These are phyloP conservation scores for Cardamine occulta DNA, from an alignment of 345 rosid genomes.

Conservation along the genomic window DNA sequence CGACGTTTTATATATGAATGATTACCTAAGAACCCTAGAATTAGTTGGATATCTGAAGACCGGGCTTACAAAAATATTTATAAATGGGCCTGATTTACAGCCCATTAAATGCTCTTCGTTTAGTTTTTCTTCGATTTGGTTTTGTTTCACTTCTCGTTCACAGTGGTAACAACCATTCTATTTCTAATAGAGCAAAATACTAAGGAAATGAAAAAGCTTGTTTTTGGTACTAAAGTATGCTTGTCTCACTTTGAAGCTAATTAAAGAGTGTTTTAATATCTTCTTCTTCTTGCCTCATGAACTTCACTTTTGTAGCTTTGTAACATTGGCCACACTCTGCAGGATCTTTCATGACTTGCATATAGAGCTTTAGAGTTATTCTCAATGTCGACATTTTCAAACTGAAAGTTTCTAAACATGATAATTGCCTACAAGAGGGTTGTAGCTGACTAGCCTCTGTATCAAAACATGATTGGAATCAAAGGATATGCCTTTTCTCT, in stretches of 20 bases:
- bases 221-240: too few relatives aligned
- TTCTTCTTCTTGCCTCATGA: background rate
- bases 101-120: background rate
- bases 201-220: background rate
- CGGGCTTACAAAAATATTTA: background rate
- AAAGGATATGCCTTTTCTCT: too few relatives aligned
- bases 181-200: too few relatives aligned
- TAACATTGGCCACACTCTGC: background rate
- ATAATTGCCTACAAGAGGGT: background rate
- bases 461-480: too few relatives aligned
- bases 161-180: too few relatives aligned
- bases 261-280: too few relatives aligned
- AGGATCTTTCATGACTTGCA: background rate
- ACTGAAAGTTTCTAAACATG: background rate
- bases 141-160: too few relatives aligned
- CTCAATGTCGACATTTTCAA: background rate
- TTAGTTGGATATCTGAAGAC: too few relatives aligned
- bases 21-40: slow-evolving; percentile 11
- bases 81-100: background rate
- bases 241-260: too few relatives aligned
- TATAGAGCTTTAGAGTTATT: background rate
- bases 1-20: slow-evolving; percentile 24
- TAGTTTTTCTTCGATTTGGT: too few relatives aligned
- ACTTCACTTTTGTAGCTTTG: background rate
- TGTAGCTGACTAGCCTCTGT: background rate